Base-by-base conservation (phyloP, 768 basidiomycete species). In the Boletus rubescentipes region DNA sequence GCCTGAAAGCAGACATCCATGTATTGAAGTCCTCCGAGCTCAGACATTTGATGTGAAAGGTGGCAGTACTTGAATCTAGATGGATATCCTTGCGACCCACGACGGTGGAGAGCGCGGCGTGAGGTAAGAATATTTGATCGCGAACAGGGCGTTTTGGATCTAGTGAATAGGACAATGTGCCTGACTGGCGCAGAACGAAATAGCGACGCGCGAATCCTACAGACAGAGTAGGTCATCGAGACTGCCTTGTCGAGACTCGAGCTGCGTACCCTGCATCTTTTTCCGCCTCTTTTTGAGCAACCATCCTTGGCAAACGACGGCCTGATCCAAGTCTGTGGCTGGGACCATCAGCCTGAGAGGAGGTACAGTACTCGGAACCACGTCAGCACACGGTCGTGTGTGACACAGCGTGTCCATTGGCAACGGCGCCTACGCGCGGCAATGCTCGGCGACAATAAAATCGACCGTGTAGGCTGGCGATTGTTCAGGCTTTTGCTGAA, bases 181-280 rank as follows among this genome's bases (percentile, higher is more conserved):
- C 91, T 10, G 83, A 81, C 35, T 82, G 76, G 59, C 81, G 73
- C 10, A 93, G 75, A 34, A 79, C 79, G 62, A 93, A 93, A 72
- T 90, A 91, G 41, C 90, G 85, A 46, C 89, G 86, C 16, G 91
- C 91, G 71, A 90, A 93, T 10, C 91, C 91, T 92, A 66, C 9
- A 39, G 29, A 46, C 5, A 23, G 1, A 14, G 37, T 55, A 46
- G 30, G 39, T 30, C 23, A 44, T 45, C 14, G 36, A 23, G 46
- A 21, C 20, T 49, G 53, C 4, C 11, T 10, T 4, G 37, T 35
- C 20, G 10, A 46, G 30, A 50, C 32, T 31, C 9, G 34, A 42
- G 37, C 36, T 50, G 51, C 70, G 46, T 61, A 85, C 91, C 91
- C 76, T 93, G 91, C 87, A 92, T 86, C 74, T 83, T 90, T 78